Conservation (phyloP, 2,329 filamentous ascomycete species). For the Pseudogymnoascus verrucosus region DNA sequence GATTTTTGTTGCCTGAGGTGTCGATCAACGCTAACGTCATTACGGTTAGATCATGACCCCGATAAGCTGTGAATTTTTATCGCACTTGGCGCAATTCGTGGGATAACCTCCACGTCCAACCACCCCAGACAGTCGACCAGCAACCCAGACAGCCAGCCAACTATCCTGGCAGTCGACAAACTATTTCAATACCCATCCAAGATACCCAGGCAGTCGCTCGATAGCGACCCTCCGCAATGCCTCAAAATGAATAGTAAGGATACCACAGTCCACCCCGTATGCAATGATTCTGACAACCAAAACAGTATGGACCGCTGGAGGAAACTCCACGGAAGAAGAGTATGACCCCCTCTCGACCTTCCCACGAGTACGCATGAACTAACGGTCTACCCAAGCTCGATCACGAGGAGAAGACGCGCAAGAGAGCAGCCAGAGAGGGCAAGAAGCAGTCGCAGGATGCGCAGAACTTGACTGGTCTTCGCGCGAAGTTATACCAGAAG, state of each 20-base stretch:
- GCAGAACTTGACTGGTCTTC: constrained; percentile 80
- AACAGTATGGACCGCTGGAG: constrained; percentile 8
- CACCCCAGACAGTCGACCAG: constrained; percentile 3
- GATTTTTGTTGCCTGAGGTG: not conserved
- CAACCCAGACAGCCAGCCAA: not conserved
- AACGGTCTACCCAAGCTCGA: constrained; percentile 43
- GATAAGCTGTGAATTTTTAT: constrained; percentile 8
- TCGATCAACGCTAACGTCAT: not conserved
- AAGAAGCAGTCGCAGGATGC: constrained; percentile 81
- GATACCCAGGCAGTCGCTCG: not conserved
- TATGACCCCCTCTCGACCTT: not conserved
- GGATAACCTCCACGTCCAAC: constrained; percentile 5
- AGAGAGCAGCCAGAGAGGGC: constrained; percentile 74
- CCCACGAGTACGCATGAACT: not conserved
- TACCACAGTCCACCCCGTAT: not conserved
- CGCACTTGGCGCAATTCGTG: constrained; percentile 8
- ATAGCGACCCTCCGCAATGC: constrained; percentile 1
- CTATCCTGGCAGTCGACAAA: constrained; percentile 1
- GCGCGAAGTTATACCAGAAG: constrained; percentile 85
- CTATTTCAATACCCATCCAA: not conserved
- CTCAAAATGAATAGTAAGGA: constrained; percentile 9
- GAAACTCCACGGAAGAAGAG: constrained; percentile 9
- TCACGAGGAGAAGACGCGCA: constrained; percentile 79
- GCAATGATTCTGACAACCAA: constrained; percentile 1
- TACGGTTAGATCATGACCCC: not conserved